Evolutionary conservation across 768 basidiomycete genomes (phyloP).

Genomic region (Paxillus ammoniavirescens): DNA sequence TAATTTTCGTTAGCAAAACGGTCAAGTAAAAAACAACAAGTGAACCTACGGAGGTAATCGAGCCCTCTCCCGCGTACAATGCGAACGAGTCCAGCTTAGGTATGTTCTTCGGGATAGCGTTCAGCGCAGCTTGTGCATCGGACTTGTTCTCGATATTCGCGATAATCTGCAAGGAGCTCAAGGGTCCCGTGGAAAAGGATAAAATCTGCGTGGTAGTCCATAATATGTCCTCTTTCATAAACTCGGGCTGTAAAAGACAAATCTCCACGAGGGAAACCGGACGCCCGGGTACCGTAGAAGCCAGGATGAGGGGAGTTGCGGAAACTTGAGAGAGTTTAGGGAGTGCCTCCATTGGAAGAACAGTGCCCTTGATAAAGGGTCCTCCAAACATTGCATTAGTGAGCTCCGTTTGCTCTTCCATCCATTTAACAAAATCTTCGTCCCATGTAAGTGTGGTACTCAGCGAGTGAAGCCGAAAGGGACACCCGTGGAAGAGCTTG

Average conservation of each 20-base stretch:
- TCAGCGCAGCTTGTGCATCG: conserved; percentile 19
- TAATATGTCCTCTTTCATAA: conserved; percentile 23
- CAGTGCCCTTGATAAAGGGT: conserved; percentile 4
- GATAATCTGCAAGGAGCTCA: conserved; percentile 25
- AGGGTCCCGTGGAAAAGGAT: conserved; percentile 17
- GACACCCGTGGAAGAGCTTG: conserved; percentile 18
- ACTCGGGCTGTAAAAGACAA: conserved; percentile 22
- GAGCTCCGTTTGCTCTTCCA: conserved; percentile 19
- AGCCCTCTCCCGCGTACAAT: conserved; percentile 24
- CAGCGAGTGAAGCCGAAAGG: conserved; percentile 24
- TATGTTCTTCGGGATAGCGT: conserved; percentile 16
- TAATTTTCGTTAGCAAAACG: neutral
- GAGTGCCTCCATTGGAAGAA: conserved; percentile 13
- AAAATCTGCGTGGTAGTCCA: conserved; percentile 20
- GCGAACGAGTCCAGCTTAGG: conserved; percentile 18
- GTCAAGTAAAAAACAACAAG: neutral
- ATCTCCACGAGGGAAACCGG: conserved; percentile 24
- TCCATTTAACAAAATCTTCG: conserved; percentile 14
- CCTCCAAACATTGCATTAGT: conserved; percentile 25
- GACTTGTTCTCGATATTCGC: conserved; percentile 9
- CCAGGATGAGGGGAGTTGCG: conserved; percentile 24
- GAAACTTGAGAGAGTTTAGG: conserved; percentile 23
- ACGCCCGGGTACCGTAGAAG: conserved; percentile 23
- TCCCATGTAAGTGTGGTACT: conserved; percentile 25
- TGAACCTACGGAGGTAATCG: conserved; percentile 18